Evolutionary conservation across 345 rosid genomes (phyloP).

Genomic region (Populus euphratica): DNA sequence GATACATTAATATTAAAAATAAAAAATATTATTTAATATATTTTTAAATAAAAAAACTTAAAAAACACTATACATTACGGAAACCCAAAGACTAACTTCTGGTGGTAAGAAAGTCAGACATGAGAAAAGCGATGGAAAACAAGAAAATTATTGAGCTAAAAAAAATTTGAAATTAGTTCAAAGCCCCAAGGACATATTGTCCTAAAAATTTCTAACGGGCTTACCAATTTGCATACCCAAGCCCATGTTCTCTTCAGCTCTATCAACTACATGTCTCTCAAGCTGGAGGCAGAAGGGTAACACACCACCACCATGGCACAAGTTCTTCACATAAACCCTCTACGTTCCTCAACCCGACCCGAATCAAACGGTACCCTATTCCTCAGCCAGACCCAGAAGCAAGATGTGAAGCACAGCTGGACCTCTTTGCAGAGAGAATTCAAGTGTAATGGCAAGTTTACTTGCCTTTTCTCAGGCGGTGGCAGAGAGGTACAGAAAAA

Average conservation of each 20-base stretch:
- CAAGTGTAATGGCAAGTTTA: slow-evolving; percentile 51
- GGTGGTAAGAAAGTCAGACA: too few species aligned
- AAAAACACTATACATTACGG: too few species aligned
- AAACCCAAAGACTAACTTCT: too few species aligned
- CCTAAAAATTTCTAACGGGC: neutral
- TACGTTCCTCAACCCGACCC: slow-evolving; percentile 25
- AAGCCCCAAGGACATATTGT: too few species aligned
- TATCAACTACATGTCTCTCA: neutral
- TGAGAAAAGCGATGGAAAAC: too few species aligned
- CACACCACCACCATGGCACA: slow-evolving; percentile 40
- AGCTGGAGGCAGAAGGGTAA: neutral
- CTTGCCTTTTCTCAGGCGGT: slow-evolving; percentile 71
- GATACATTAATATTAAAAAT: too few species aligned
- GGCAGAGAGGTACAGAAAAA: slow-evolving; percentile 48
- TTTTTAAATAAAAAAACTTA: too few species aligned
- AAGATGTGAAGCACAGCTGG: slow-evolving; percentile 30
- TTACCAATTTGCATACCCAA: neutral
- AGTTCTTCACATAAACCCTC: slow-evolving; percentile 37
- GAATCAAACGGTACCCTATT: slow-evolving; percentile 14
- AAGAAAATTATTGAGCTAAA: too few species aligned
- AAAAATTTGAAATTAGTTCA: too few species aligned
- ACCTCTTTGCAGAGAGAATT: slow-evolving; percentile 35
- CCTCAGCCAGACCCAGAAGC: slow-evolving; percentile 1
- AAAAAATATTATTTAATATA: too few species aligned
- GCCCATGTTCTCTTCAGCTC: neutral